Conservation (phyloP, 352 stramenopile species). For the Globisporangium spinosum region DNA sequence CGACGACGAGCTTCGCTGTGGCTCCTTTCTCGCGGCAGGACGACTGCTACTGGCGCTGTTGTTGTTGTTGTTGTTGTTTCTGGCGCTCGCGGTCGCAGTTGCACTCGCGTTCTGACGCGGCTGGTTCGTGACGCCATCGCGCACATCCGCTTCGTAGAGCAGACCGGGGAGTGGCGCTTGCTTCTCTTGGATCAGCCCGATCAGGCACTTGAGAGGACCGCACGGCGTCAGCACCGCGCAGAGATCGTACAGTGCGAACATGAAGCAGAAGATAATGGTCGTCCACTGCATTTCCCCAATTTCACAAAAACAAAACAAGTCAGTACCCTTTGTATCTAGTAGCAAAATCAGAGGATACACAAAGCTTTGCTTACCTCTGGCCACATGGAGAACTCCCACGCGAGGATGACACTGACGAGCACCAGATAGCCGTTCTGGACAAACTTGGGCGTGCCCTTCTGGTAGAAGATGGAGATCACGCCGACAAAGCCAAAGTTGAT, state of each 20-base stretch:
- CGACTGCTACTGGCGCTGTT: constrained; percentile 21
- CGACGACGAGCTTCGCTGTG: constrained; percentile 34
- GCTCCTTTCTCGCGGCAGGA: constrained; percentile 10
- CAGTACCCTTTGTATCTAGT: not conserved
- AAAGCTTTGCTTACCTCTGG: constrained; percentile 77
- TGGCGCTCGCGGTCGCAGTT: not conserved
- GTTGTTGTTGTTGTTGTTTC: constrained; percentile 17
- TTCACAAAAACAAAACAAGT: not conserved
- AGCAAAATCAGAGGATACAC: no score
- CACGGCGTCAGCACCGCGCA: constrained; percentile 97
- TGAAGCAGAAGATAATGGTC: constrained; percentile 89
- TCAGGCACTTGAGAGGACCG: constrained; percentile 92
- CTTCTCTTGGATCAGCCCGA: constrained; percentile 92
- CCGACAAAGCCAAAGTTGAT: constrained; percentile 89
- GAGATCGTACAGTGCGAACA: constrained; percentile 97
- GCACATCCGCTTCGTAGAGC: constrained; percentile 94
- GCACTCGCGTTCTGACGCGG: constrained; percentile 15
- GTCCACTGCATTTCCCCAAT: constrained; percentile 57
- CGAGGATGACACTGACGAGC: constrained; percentile 94
- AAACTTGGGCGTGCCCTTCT: constrained; percentile 77
- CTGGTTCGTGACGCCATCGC: constrained; percentile 63
- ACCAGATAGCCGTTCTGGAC: constrained; percentile 95
- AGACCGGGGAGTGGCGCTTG: constrained; percentile 89
- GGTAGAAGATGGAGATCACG: constrained; percentile 89
- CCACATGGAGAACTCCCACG: constrained; percentile 97